Base-by-base conservation (phyloP, 345 rosid genomes). In the Murraya koenigii region DNA sequence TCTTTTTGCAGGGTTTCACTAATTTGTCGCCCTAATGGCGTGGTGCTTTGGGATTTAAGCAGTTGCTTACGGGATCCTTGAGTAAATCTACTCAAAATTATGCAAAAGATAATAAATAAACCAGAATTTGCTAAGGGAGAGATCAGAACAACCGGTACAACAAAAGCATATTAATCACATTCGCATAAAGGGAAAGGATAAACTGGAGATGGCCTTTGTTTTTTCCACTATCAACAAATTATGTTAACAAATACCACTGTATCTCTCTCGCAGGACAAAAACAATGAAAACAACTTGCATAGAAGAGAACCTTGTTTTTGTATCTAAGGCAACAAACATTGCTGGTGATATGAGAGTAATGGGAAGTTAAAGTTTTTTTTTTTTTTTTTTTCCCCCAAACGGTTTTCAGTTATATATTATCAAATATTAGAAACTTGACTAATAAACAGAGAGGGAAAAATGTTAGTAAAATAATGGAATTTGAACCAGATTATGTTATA, bases 1-100 rank as follows among this genome's bases (percentile, higher is more conserved):
- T 32, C 49, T 30, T 54, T 82, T 63, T 66, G 71, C 71, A 75
- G 80, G 80, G 85, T 60, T 75, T 75, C 36, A 54, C 70, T 62
- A 28, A 72, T 54, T 55, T 79, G 61, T 38, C 35, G 8, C 15
- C 49, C 66, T 39, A 20, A 22, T 56, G 71, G 30, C 15, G 44
- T n/a, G 0, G 55, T 28, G 2, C 26, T 47, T 25, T 32, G 77
- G 5, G 0, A 8, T 25, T 61, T 23, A 36, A 36, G 54, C 66
- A 38, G 41, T 41, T 56, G 15, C 79, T 49, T 64, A 9, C 65
- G 20, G n/a, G 6, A 68, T 49, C 32, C 63, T 54, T n/a, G 9
- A 23, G 72, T 32, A 41, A 74, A 69, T 72, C 49, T 52, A 6
- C 66, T 25, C 9, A 28, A 70, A n/a, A 54, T 44, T 44, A 70